Conservation (phyloP, 2,329 filamentous ascomycete species). For the Incumbomyces delicatus region DNA sequence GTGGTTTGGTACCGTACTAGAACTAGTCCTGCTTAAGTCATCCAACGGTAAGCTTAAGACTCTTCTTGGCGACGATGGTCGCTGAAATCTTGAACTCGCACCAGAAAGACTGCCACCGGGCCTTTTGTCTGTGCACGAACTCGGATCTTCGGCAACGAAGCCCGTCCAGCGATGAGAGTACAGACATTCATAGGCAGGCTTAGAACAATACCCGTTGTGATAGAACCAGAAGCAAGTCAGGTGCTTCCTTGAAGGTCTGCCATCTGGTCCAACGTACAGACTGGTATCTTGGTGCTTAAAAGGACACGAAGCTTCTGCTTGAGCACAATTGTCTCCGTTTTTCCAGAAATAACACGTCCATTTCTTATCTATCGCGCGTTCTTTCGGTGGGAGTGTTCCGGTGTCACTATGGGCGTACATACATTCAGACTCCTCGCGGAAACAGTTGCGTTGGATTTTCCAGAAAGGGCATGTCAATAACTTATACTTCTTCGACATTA, state of each 20-base stretch:
- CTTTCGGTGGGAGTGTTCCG: slow-evolving; percentile 7
- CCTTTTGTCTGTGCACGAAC: not conserved
- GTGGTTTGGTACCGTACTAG: too few species aligned
- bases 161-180: slow-evolving; percentile 14
- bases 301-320: slow-evolving; percentile 1
- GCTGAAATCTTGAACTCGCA: too few species aligned
- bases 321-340: slow-evolving; percentile 1
- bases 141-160: slow-evolving; percentile 10
- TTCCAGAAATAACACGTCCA: slow-evolving; percentile 12
- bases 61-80: too few species aligned
- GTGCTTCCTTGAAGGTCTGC: slow-evolving; percentile 9
- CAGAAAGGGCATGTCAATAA: slow-evolving; percentile 13
- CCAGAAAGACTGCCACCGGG: too few species aligned
- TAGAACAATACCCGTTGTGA: slow-evolving; percentile 3
- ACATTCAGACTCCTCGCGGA: slow-evolving; percentile 11
- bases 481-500: slow-evolving; percentile 9
- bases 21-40: too few species aligned
- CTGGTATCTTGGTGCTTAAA: slow-evolving; percentile 14
- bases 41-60: too few species aligned
- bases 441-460: slow-evolving; percentile 5
- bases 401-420: slow-evolving; percentile 13
- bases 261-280: slow-evolving; percentile 7
- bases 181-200: slow-evolving; percentile 4
- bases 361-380: slow-evolving; percentile 5
- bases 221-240: slow-evolving; percentile 15